A percentile compares a stretch with the other conserved stretches of the same genome.
phyloP scores from a whole-genome alignment of 2,329 filamentous ascomycete species.

The Plectosphaerella plurivora region DNA sequence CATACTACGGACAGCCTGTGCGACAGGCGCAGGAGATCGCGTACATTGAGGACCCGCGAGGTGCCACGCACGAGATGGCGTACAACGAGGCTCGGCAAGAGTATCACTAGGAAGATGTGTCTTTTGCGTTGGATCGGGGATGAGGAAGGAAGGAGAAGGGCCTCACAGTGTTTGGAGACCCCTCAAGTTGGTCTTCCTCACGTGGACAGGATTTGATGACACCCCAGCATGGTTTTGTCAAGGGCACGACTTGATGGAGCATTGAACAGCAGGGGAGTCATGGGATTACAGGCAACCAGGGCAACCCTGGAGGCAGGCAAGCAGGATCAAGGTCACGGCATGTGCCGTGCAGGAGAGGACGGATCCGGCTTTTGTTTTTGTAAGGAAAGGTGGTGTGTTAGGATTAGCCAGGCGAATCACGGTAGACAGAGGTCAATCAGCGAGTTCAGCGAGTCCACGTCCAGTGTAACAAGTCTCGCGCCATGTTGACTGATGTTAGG shows the following conservation, averaged over 20 bases:
- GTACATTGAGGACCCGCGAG: conserved; percentile 39
- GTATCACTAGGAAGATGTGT: conserved; percentile 21
- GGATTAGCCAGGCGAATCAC: no score
- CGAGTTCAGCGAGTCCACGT: no score
- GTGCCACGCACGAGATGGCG: conserved; percentile 35
- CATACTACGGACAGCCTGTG: conserved; percentile 35
- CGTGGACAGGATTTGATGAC: background rate
- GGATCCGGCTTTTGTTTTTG: background rate
- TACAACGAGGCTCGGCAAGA: conserved; percentile 36
- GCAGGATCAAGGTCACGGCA: no score
- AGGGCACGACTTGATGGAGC: no score
- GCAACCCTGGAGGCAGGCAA: no score
- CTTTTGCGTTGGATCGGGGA: background rate
- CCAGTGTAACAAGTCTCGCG: no score
- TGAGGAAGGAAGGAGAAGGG: background rate
- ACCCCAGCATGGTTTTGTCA: no score
- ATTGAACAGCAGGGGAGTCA: no score
- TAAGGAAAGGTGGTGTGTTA: background rate
- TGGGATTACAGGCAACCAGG: no score
- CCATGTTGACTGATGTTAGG: no score
- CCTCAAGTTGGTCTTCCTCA: background rate
- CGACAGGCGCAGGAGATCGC: conserved; percentile 32
- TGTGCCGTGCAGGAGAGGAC: background rate
- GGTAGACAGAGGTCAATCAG: no score
- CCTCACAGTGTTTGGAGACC: background rate